phyloP scores from a whole-genome alignment of 2,329 filamentous ascomycete genomes.

The Lasiodiplodia hormozganensis region DNA sequence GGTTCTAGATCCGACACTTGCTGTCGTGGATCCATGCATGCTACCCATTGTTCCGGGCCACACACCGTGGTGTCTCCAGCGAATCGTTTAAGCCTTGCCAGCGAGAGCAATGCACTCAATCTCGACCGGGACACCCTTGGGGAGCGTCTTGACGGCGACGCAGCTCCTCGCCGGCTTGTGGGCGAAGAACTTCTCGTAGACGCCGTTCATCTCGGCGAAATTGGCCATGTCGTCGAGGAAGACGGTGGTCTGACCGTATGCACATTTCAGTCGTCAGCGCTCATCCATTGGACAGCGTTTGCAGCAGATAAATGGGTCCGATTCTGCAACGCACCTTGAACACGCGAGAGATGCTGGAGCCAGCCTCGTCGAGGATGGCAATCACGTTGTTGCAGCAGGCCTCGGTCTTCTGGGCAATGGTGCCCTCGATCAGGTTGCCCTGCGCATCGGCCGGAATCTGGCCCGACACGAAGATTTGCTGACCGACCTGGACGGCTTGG shows the following conservation, averaged over 20 bases:
- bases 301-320: background rate
- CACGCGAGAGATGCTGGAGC: slow-evolving; percentile 77
- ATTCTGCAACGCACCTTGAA: slow-evolving; percentile 71
- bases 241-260: slow-evolving; percentile 58
- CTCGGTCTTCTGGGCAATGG: slow-evolving; percentile 72
- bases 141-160: slow-evolving; percentile 87
- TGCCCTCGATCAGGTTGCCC: slow-evolving; percentile 67
- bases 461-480: slow-evolving; percentile 74
- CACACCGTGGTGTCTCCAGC: background rate
- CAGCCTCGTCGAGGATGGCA: slow-evolving; percentile 82
- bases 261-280: background rate
- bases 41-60: background rate
- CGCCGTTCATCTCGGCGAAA: slow-evolving; percentile 85
- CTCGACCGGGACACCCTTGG: slow-evolving; percentile 85
- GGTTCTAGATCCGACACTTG: background rate
- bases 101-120: slow-evolving; percentile 82
- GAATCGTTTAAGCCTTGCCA: slow-evolving; percentile 32
- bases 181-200: slow-evolving; percentile 81
- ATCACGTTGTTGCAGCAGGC: slow-evolving; percentile 80
- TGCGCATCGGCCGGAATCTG: slow-evolving; percentile 75
- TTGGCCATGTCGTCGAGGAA: slow-evolving; percentile 92
- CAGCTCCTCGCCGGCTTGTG: slow-evolving; percentile 89
- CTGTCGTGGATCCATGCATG: background rate
- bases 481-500: slow-evolving; percentile 71
- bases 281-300: background rate